phyloP scores from a whole-genome alignment of 352 stramenopile genomes.

The Phytophthora pinifolia region DNA sequence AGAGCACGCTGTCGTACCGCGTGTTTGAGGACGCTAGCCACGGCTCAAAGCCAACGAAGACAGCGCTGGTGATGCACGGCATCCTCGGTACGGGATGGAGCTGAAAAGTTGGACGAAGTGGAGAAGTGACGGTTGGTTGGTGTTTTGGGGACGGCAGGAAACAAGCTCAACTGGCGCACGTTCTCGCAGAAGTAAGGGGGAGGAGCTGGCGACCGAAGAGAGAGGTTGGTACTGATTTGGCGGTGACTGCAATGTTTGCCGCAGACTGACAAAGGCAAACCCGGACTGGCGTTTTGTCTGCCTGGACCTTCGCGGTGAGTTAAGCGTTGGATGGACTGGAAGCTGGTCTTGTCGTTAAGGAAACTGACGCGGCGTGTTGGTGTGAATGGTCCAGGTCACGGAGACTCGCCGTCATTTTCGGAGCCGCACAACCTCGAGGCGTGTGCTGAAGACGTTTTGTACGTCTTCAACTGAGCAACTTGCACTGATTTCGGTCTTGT shows the following conservation, averaged over 20 bases:
- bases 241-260: background rate
- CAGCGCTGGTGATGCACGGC: slow-evolving; percentile 76
- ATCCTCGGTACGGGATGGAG: slow-evolving; percentile 57
- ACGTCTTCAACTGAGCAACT: slow-evolving; percentile 7
- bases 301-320: slow-evolving; percentile 65
- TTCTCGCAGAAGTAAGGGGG: slow-evolving; percentile 64
- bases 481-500: background rate
- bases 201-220: background rate
- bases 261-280: slow-evolving; percentile 57
- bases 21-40: slow-evolving; percentile 55
- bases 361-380: no score
- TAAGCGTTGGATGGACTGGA: background rate
- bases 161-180: slow-evolving; percentile 85
- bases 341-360: slow-evolving; percentile 1
- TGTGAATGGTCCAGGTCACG: slow-evolving; percentile 43
- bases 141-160: slow-evolving; percentile 37
- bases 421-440: slow-evolving; percentile 62
- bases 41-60: slow-evolving; percentile 48
- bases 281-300: slow-evolving; percentile 70
- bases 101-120: background rate
- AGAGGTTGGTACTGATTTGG: slow-evolving; percentile 1
- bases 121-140: background rate
- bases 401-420: slow-evolving; percentile 69
- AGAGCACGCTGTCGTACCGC: slow-evolving; percentile 65
- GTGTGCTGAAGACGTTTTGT: slow-evolving; percentile 74